Evolutionary conservation across 768 basidiomycete species (phyloP).

Genomic region (Tulasnella sp.): DNA sequence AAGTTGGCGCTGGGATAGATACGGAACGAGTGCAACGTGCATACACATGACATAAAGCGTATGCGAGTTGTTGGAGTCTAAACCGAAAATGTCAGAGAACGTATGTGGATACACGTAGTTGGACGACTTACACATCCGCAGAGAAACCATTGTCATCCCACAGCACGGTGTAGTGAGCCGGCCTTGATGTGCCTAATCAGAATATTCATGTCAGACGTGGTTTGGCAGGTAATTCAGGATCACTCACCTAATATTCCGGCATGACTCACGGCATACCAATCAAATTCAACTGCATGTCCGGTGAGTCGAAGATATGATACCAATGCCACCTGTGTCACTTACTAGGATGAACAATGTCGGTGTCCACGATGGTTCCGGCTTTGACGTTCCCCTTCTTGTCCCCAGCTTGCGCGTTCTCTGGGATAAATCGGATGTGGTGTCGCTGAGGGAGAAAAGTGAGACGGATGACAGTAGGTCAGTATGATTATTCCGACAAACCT

Average conservation of each 20-base stretch:
- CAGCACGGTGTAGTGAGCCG: slow-evolving; percentile 42
- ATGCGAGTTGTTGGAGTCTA: slow-evolving; percentile 52
- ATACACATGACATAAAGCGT: slow-evolving; percentile 69
- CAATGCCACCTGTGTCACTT: not conserved
- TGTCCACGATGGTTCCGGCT: slow-evolving; percentile 17
- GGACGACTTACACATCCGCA: slow-evolving; percentile 35
- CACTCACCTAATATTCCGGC: slow-evolving; percentile 36
- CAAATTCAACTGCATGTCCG: slow-evolving; percentile 10
- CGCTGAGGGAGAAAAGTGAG: not conserved
- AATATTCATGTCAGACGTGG: too few species aligned
- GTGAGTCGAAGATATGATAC: not conserved
- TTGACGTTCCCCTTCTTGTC: slow-evolving; percentile 16
- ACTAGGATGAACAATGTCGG: slow-evolving; percentile 6
- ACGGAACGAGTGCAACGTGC: slow-evolving; percentile 70
- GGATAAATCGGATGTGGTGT: slow-evolving; percentile 18
- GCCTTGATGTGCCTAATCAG: slow-evolving; percentile 67
- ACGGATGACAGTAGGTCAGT: not conserved
- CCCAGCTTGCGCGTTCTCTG: not conserved
- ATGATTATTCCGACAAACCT: not conserved
- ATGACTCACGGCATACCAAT: slow-evolving; percentile 16
- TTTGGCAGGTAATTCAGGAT: too few species aligned
- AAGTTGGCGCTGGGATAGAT: slow-evolving; percentile 56
- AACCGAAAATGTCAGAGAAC: not conserved
- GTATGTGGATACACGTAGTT: not conserved
- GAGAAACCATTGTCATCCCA: slow-evolving; percentile 38